Base-by-base conservation (phyloP, 768 basidiomycete genomes). In the Leccinum rimulosum region DNA sequence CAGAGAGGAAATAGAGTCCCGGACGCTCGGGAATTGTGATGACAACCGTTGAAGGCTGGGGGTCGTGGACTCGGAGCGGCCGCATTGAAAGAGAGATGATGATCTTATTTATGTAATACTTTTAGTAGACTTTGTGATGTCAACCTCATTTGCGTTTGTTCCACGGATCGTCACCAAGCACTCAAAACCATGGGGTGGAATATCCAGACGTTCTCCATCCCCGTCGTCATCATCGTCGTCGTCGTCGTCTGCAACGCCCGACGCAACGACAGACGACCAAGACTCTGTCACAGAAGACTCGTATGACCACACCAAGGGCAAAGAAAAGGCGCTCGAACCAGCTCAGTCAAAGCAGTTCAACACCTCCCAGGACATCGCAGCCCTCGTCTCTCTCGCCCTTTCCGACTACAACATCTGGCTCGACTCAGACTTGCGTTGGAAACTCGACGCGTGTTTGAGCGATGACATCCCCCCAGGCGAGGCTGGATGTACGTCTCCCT, bases 391-490 rank as follows among this genome's bases (percentile, higher is more conserved):
- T 2, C 79, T 92, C 4, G 80, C 89, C 0, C 73, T 93, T n/a
- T 88, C 89, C 5, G 83, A 90, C 66, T 83, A 90, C 70, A 77
- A 80, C 8, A 68, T 91, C 9, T 93, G 88, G 89, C 66, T 71
- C 3, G 82, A 89, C 64, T 71, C 80, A 0, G 84, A 85, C 53
- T 66, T 89, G 10, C 74, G 82, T 27, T 71, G 78, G 54, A 78
- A 74, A 31, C 72, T 87, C 14, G 83, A 83, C 38, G 59, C 67
- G 28, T 58, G 64, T 68, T 35, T 67, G 60, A 58, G 10, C 10
- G 54, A 60, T 19, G 66, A 57, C 9, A 38, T 28, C 0, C 38
- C 59, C 5, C 54, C 55, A 28, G 59, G 62, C 22, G 68, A 73
- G 8, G 74, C 80, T 43, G 79, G 80, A 60, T 88, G 87, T 86